These are phyloP conservation scores for Arabidopsis lyrata DNA, from an alignment of 441 rosid species.

Conservation along the genomic window DNA sequence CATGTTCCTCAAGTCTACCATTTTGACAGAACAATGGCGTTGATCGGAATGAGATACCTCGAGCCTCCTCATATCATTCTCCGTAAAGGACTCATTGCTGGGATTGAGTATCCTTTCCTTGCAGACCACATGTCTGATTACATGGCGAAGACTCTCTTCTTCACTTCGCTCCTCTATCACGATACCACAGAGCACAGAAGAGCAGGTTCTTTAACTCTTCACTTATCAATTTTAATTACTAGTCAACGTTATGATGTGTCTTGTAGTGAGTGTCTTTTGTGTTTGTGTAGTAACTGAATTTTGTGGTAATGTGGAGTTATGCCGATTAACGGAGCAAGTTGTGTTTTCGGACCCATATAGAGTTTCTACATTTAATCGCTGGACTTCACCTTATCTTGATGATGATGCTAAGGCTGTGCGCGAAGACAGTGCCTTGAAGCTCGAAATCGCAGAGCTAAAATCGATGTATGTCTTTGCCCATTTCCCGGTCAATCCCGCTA, in stretches of 20 bases:
- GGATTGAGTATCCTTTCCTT: conserved; percentile 70
- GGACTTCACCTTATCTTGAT: conserved; percentile 91
- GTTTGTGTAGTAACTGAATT: conserved; percentile 81
- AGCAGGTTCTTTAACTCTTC: conserved; percentile 50
- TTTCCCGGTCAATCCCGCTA: neutral
- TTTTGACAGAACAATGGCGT: conserved; percentile 82
- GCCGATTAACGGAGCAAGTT: conserved; percentile 92
- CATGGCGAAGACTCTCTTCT: conserved; percentile 85
- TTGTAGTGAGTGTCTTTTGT: conserved; percentile 6
- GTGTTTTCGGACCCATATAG: conserved; percentile 93
- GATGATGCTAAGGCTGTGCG: conserved; percentile 77
- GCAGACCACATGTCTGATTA: conserved; percentile 78
- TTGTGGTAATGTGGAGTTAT: conserved; percentile 90
- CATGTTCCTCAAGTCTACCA: conserved; percentile 94
- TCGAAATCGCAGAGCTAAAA: conserved; percentile 86
- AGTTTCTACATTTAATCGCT: conserved; percentile 68
- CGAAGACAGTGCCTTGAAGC: conserved; percentile 71
- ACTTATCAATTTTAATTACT: neutral
- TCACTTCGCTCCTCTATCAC: conserved; percentile 71
- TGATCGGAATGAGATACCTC: conserved; percentile 90
- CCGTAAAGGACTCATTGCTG: conserved; percentile 87
- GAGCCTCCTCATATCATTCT: conserved; percentile 90
- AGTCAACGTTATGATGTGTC: conserved; percentile 1
- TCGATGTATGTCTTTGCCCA: conserved; percentile 59
- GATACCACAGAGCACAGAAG: conserved; percentile 80